A percentile compares a stretch with the other conserved stretches of the same genome.
phyloP scores from a whole-genome alignment of 441 rosid species.

The Brassica balearica region DNA sequence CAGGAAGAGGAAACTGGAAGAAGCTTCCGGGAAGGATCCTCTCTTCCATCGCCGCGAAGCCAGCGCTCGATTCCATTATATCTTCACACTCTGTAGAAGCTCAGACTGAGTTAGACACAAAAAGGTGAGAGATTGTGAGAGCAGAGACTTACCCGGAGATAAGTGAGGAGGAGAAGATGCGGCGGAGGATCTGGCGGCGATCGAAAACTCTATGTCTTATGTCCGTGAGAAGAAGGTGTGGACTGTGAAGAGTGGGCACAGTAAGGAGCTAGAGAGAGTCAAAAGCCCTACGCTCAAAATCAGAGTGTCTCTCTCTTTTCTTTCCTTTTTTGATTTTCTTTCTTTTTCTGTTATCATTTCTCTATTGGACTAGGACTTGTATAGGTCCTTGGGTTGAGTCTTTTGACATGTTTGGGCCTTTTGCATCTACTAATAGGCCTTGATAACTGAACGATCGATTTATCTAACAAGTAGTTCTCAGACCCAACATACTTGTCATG shows the following conservation, averaged over 20 bases:
- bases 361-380: not conserved
- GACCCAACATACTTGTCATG: no score
- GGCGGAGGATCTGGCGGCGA: slow-evolving; percentile 40
- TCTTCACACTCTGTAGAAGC: not conserved
- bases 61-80: slow-evolving; percentile 42
- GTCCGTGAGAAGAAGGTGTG: slow-evolving; percentile 30
- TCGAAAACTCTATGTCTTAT: slow-evolving; percentile 39
- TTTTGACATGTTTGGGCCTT: not conserved
- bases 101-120: no score
- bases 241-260: slow-evolving; percentile 41
- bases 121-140: not conserved
- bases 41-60: slow-evolving; percentile 68
- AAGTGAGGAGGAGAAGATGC: slow-evolving; percentile 25
- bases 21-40: slow-evolving; percentile 88
- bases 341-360: slow-evolving; percentile 11
- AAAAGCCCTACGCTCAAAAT: slow-evolving; percentile 55
- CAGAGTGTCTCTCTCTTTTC: slow-evolving; percentile 15
- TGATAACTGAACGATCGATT: no score
- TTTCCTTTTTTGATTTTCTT: slow-evolving; percentile 40
- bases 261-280: slow-evolving; percentile 24
- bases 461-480: no score
- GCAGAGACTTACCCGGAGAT: slow-evolving; percentile 35
- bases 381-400: not conserved
- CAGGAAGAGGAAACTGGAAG: slow-evolving; percentile 88
- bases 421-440: no score